Evolutionary conservation across 345 rosid species (phyloP).

Genomic region (Diplotaxis tenuifolia): DNA sequence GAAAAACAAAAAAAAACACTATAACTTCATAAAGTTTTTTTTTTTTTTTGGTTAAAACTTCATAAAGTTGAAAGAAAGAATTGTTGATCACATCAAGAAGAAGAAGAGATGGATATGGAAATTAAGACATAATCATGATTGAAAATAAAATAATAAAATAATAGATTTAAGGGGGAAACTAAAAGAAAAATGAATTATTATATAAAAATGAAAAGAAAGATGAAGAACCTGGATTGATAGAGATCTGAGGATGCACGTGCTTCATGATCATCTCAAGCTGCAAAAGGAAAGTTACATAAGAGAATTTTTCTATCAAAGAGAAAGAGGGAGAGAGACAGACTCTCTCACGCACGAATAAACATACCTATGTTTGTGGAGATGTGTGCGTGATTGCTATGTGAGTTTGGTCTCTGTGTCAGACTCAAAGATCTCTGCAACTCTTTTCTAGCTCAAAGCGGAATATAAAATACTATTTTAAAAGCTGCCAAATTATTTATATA

Average conservation of each 20-base stretch:
- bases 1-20: neutral
- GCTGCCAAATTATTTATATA: constrained; percentile 17
- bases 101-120: constrained; percentile 26
- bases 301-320: constrained; percentile 34
- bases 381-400: constrained; percentile 40
- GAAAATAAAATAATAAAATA: constrained; percentile 38
- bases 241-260: constrained; percentile 74
- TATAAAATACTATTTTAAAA: constrained; percentile 31
- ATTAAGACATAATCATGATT: constrained; percentile 48
- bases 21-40: no score
- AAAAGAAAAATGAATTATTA: neutral
- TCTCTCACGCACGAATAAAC: constrained; percentile 23
- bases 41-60: no score
- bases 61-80: constrained; percentile 13
- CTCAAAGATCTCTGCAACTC: constrained; percentile 62
- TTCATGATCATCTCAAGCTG: constrained; percentile 59
- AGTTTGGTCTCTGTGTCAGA: constrained; percentile 59
- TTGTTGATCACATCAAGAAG: constrained; percentile 29
- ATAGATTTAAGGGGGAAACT: neutral
- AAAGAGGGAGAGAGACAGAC: constrained; percentile 18
- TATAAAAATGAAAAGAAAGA: constrained; percentile 38
- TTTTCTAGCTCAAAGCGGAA: constrained; percentile 42
- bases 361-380: constrained; percentile 37
- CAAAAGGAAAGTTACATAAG: constrained; percentile 40
- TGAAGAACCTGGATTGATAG: constrained; percentile 64